phyloP scores from a whole-genome alignment of 345 rosid species.

The Barbarea vulgaris region DNA sequence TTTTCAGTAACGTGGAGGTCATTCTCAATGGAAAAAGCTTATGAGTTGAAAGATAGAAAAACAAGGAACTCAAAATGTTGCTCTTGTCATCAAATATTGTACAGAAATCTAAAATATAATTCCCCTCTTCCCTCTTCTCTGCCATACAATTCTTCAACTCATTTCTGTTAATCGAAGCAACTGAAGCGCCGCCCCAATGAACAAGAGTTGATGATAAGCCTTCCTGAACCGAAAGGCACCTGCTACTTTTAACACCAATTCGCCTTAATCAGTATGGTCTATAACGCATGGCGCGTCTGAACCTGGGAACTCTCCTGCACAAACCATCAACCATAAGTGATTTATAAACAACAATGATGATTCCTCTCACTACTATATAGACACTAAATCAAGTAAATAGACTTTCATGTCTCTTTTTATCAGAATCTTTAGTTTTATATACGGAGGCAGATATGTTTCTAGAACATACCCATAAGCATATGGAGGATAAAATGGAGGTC shows the following conservation, averaged over 20 bases:
- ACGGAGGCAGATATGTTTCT: not conserved
- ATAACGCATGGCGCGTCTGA: slow-evolving; percentile 85
- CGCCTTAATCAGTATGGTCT: slow-evolving; percentile 70
- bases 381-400: not conserved
- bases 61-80: slow-evolving; percentile 24
- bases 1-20: not conserved
- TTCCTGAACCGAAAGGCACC: slow-evolving; percentile 22
- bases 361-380: not conserved
- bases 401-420: not conserved
- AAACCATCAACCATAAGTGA: slow-evolving; percentile 20
- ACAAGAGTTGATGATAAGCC: slow-evolving; percentile 12
- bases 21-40: slow-evolving; percentile 29
- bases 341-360: slow-evolving; percentile 1
- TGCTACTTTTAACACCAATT: slow-evolving; percentile 24
- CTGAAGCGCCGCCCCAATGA: slow-evolving; percentile 1
- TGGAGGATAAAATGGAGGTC: slow-evolving; percentile 63
- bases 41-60: not conserved
- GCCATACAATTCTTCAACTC: slow-evolving; percentile 28
- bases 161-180: slow-evolving; percentile 12
- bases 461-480: slow-evolving; percentile 77
- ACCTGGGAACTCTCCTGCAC: slow-evolving; percentile 93
- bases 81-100: slow-evolving; percentile 33
- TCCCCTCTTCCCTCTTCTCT: not conserved
- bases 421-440: not conserved
- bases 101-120: slow-evolving; percentile 25